phyloP scores from a whole-genome alignment of 805 yeast genomes.

The Hanseniaspora lindneri region DNA sequence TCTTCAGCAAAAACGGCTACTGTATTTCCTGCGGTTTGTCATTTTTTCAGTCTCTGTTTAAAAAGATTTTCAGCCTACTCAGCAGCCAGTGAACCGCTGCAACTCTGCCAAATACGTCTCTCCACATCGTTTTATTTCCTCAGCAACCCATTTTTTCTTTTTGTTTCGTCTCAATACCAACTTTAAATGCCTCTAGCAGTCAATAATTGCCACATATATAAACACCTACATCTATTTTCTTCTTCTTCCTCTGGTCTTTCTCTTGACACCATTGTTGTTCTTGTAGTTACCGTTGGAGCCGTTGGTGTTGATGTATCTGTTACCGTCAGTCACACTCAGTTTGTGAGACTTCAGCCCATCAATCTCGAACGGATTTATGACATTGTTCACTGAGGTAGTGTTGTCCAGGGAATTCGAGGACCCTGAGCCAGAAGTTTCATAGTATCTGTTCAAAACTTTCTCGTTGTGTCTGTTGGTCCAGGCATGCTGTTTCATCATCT shows the following conservation, averaged over 20 bases:
- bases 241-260: slow-evolving; percentile 36
- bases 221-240: slow-evolving; percentile 9
- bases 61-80: too few relatives aligned
- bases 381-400: slow-evolving; percentile 53
- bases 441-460: slow-evolving; percentile 73
- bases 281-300: slow-evolving; percentile 15
- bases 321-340: slow-evolving; percentile 12
- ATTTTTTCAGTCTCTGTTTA: too few relatives aligned
- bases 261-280: slow-evolving; percentile 47
- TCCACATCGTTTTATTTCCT: too few relatives aligned
- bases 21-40: too few relatives aligned
- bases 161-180: too few relatives aligned
- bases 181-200: too few relatives aligned
- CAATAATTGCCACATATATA: too few relatives aligned
- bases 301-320: slow-evolving; percentile 14
- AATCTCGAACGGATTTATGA: slow-evolving; percentile 75
- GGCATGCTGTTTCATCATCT: slow-evolving; percentile 74
- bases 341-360: slow-evolving; percentile 45
- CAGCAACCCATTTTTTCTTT: too few relatives aligned
- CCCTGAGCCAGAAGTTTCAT: slow-evolving; percentile 61
- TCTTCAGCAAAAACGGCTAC: too few relatives aligned
- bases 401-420: slow-evolving; percentile 27
- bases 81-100: too few relatives aligned
- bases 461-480: slow-evolving; percentile 83
- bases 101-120: too few relatives aligned